Evolutionary conservation across 352 stramenopile genomes (phyloP), one percentile per base, ranked within the genome.

Genomic region (Porosira glacialis): DNA sequence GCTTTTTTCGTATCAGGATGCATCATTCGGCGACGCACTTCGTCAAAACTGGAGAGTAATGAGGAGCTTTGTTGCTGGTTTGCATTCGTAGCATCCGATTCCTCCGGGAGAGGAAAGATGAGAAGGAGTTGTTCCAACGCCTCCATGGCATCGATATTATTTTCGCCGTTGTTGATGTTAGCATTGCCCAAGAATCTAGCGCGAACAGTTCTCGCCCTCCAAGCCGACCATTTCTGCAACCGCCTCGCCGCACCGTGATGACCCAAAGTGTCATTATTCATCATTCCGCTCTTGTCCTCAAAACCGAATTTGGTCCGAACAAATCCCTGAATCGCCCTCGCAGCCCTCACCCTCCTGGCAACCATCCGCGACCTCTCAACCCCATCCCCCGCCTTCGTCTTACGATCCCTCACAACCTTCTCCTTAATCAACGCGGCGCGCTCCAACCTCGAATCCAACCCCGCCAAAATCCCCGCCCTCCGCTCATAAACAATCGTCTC

Each of bases 11-110:
- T 72, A 15, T 62, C 55, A 4, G 68, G 60, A 22, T 49, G 31
- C 60, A 67, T 78, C 68, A 78, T 78, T 26, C 58, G 27, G 27
- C 51, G 33, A 36, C 43, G 43, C 11, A 73, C 11, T n/a, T 53
- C 17, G 48, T 73, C 68, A 33, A 78, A 78, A n/a, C n/a, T n/a
- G n/a, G n/a, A n/a, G n/a, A n/a, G n/a, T n/a, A n/a, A n/a, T n/a
- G n/a, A n/a, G 19, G 10, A 7, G 19, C 27, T n/a, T 8, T n/a
- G 28, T 7, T 26, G 24, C 41, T 65, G 4, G 33, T 60, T 44
- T 21, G 36, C 31, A n/a, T 65, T 0, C 11, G 13, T 0, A 44
- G 8, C 17, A n/a, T n/a, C n/a, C n/a, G n/a, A n/a, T n/a, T n/a
- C n/a, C n/a, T n/a, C n/a, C n/a, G n/a, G n/a, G 4, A 41, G 11